Conservation (phyloP, 2,329 filamentous ascomycete species). For the Aspergillus versicolor region DNA sequence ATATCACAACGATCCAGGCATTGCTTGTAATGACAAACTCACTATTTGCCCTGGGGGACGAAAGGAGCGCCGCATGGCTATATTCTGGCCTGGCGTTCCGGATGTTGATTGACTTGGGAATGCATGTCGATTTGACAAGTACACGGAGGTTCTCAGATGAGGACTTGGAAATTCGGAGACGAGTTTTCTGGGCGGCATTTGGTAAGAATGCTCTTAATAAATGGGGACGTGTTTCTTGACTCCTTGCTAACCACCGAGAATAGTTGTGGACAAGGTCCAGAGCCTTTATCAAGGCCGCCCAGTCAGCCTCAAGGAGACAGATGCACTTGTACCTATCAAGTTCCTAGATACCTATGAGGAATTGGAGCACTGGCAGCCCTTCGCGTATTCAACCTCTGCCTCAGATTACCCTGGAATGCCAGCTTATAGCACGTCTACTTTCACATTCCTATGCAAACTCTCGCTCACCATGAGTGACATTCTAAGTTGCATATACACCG, state of each 20-base stretch:
- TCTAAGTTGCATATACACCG: background rate
- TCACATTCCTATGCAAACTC: background rate
- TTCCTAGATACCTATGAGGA: conserved; percentile 8
- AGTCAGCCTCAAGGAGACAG: background rate
- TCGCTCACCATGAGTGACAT: conserved; percentile 1
- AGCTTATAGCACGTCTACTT: background rate
- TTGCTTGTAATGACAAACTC: conserved; percentile 54
- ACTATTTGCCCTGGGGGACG: conserved; percentile 51
- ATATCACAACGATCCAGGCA: conserved; percentile 56
- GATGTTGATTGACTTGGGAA: conserved; percentile 54
- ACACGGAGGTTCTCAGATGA: conserved; percentile 20
- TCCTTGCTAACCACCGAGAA: background rate
- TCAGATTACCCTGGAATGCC: background rate
- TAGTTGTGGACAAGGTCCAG: conserved; percentile 41
- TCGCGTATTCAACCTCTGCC: background rate
- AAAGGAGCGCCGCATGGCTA: conserved; percentile 52
- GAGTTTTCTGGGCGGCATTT: conserved; percentile 37
- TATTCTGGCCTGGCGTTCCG: conserved; percentile 53
- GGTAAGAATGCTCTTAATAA: background rate
- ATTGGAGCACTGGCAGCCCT: background rate
- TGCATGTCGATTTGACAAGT: conserved; percentile 34
- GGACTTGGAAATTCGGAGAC: conserved; percentile 28
- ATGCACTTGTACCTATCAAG: background rate
- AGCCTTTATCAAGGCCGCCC: conserved; percentile 1
- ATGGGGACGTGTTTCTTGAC: no score